Percentiles rank a stretch among this genome's conserved stretches.
These are phyloP conservation scores for Pouteria glomerata DNA, from an alignment of 148 eudicot genomes.

Conservation along the genomic window DNA sequence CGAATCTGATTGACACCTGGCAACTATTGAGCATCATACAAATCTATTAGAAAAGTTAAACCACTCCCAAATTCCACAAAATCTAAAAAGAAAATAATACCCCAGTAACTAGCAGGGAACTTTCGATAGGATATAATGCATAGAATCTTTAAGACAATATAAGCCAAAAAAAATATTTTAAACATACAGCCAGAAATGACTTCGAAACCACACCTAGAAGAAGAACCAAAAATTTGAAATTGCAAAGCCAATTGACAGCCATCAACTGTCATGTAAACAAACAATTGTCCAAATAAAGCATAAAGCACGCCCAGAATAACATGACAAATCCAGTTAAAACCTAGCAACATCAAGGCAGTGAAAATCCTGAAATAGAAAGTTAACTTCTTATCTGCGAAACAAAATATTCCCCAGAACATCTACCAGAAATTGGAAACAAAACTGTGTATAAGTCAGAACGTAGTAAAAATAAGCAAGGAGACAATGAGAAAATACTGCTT, in stretches of 20 bases:
- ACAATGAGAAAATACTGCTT: neutral
- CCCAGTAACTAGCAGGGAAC: neutral
- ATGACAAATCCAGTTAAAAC: neutral
- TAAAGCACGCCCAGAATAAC: neutral
- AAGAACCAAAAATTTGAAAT: neutral
- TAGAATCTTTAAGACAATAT: too few species aligned
- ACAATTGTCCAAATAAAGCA: neutral
- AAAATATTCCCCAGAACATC: neutral
- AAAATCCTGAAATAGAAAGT: too few species aligned
- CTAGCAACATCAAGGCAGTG: neutral
- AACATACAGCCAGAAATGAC: neutral
- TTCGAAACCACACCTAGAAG: neutral
- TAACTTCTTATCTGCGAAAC: neutral
- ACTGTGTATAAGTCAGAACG: neutral
- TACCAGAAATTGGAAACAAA: neutral
- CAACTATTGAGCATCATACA: slow-evolving; percentile 36
- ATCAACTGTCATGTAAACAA: neutral
- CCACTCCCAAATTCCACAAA: neutral
- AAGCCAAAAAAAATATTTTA: neutral
- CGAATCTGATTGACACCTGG: slow-evolving; percentile 56
- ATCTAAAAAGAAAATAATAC: neutral
- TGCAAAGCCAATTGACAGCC: neutral
- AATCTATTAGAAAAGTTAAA: neutral
- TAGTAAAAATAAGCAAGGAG: neutral
- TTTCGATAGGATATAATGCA: neutral